A percentile compares a stretch with the other conserved stretches of the same genome.
These are phyloP conservation scores for Colletotrichum lindemuthianum DNA, from an alignment of 2,329 filamentous ascomycete species.

Conservation along the genomic window DNA sequence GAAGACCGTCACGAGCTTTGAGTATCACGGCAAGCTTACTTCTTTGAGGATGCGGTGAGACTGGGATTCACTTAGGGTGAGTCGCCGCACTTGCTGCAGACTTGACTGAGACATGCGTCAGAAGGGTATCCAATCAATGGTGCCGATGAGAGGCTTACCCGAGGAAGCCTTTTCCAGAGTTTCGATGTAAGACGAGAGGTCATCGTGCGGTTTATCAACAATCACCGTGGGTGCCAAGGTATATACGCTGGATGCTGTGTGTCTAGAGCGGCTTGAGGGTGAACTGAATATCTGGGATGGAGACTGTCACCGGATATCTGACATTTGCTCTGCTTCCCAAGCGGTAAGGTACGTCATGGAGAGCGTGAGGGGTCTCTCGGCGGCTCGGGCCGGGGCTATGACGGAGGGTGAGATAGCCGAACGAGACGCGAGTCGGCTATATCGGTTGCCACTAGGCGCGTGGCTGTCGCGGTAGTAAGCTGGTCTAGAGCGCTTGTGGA, in stretches of 20 bases:
- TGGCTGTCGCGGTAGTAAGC: too few species aligned
- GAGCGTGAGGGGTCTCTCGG: not conserved
- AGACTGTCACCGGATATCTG: not conserved
- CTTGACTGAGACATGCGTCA: not conserved
- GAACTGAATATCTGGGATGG: not conserved
- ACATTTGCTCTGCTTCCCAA: not conserved
- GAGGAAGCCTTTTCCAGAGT: not conserved
- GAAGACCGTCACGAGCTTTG: too few species aligned
- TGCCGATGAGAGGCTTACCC: not conserved
- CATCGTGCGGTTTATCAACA: not conserved
- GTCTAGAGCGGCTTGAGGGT: fast-evolving
- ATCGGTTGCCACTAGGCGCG: not conserved
- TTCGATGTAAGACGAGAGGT: not conserved
- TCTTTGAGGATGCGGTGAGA: too few species aligned
- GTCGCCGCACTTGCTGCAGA: not conserved
- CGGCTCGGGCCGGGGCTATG: not conserved
- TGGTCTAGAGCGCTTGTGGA: too few species aligned
- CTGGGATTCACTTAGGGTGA: too few species aligned
- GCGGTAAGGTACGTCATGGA: not conserved
- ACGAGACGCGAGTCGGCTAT: not conserved
- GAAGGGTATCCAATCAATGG: not conserved
- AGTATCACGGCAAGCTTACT: too few species aligned
- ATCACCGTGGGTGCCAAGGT: not conserved
- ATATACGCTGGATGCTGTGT: not conserved
- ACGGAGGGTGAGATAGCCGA: not conserved